Conservation (phyloP, 2,329 filamentous ascomycete genomes). For the Graphium sp. region DNA sequence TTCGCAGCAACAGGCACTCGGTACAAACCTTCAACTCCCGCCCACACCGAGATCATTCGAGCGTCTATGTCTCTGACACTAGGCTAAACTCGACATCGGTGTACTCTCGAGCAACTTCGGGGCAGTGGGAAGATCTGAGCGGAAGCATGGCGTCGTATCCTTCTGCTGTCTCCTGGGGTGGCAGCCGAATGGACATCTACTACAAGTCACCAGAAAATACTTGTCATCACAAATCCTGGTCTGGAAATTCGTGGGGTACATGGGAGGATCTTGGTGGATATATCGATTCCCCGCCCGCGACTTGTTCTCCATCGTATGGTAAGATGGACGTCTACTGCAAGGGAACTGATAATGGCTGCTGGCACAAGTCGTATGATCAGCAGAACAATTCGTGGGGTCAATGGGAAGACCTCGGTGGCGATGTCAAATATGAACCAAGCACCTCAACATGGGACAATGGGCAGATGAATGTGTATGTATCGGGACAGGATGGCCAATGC, state of each 20-base stretch:
- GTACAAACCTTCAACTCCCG: background rate
- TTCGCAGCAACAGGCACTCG: background rate
- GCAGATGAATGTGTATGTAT: slow-evolving; percentile 12
- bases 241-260: slow-evolving; percentile 6
- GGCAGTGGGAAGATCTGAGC: slow-evolving; percentile 2
- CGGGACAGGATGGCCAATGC: slow-evolving; percentile 11
- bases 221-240: slow-evolving; percentile 10
- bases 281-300: slow-evolving; percentile 9
- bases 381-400: slow-evolving; percentile 11
- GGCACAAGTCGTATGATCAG: slow-evolving; percentile 10
- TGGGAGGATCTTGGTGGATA: slow-evolving; percentile 12
- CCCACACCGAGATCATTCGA: background rate
- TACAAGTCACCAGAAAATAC: slow-evolving; percentile 8
- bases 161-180: slow-evolving; percentile 9
- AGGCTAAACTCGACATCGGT: background rate
- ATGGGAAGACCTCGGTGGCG: slow-evolving; percentile 13
- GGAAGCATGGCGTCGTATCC: slow-evolving; percentile 3
- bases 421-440: slow-evolving; percentile 10
- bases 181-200: slow-evolving; percentile 10
- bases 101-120: slow-evolving; percentile 1
- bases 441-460: slow-evolving; percentile 11
- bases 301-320: slow-evolving; percentile 12
- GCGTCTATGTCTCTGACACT: background rate
- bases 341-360: slow-evolving; percentile 11
- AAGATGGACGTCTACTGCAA: slow-evolving; percentile 13